Evolutionary conservation across 768 basidiomycete species (phyloP), one percentile per base, ranked within the genome.

Genomic region (Podaxis pistillaris): DNA sequence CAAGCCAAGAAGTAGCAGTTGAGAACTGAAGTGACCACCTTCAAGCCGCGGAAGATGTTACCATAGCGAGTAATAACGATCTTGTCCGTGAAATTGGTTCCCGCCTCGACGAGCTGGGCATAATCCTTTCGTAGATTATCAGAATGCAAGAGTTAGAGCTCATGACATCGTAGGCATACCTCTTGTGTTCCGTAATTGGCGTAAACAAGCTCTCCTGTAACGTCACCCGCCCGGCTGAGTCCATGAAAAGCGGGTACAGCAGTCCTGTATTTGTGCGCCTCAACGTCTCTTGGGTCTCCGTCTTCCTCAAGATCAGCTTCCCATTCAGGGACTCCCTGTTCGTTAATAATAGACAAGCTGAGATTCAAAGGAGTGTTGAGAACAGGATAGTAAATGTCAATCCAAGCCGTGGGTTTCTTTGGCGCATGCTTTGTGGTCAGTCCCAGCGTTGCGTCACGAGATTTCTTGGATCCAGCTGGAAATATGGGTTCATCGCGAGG

Each of bases 231-330:
- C 51, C 81, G 82, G 67, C 90, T 93, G 12, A 93, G 75, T 3
- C 93, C 95, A 73, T 96, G 94, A 86, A 91, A 98, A n/a, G 90
- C 75, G 0, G 90, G 87, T 13, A 95, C 82, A 22, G 84, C 78
- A 62, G 89, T 79, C 57, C 79, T 81, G 67, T 90, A 87, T 64
- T 85, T 81, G 60, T 82, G 79, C 4, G 91, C 91, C 60, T 89
- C 87, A 24, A 84, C 80, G 68, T 98, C 96, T 3, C 83, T 78
- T 2, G 84, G 82, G 67, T 86, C 83, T 3, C 83, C 86, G 64
- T 94, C 89, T 67, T 89, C 90, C 28, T 84, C 79, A 1, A 97
- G 77, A 66, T 90, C 83, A 19, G 94, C 93, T 46, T 76, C 78
- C 90, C 92, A 91, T 4, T 80, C 71, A 13, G 79, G 70, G 19